Base-by-base conservation (phyloP, 2,329 filamentous ascomycete genomes). In the Penicillium sumatraense region DNA sequence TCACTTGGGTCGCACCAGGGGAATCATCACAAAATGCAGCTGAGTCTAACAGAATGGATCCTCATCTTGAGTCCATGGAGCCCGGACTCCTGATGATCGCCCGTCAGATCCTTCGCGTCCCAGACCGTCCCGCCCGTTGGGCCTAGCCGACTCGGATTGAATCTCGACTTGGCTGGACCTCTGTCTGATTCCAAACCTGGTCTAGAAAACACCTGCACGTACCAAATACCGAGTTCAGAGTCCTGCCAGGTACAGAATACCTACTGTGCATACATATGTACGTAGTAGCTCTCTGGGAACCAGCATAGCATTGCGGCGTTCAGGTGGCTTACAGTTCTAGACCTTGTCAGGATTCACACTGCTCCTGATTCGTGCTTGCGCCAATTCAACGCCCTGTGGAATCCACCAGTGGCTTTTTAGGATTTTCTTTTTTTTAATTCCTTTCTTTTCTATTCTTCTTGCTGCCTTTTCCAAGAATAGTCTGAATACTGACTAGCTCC, bases 41-140 rank as follows among this genome's bases (percentile, higher is more conserved):
- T 10, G 5, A 31, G 3, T 14, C 26, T 16, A 33, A 23, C 47
- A 49, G 21, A 38, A 49, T 36, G 46, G 46, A 24, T 49, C 29
- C 5, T 29, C 21, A 20, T 40, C 36, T 11, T 3, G 1, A 44
- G 11, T 44, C 23, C 40, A 35, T 49, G 20, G 31, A 49, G 29
- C 21, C 21, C 33, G 31, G 20, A 38, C 20, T 9, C 46, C 14
- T 21, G 23, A 49, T 49, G 46, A 49, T 49, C 46, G 46, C 46
- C 46, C 46, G 29, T 50, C 52, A 50, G 41, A 46, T 46, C 27
- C 27, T 46, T 46, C 42, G 24, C 42, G 42, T 46, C 27, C 23
- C 42, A 46, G 26, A 46, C 26, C 26, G 42, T 31, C 26, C 42
- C 40, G 42, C 5, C 26, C 18, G 27, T 20, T 31, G 26, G 26